A percentile compares a stretch with the other conserved stretches of the same genome.
These are phyloP conservation scores for Fusarium avenaceum DNA, from an alignment of 2,329 filamentous ascomycete species.

Conservation along the genomic window DNA sequence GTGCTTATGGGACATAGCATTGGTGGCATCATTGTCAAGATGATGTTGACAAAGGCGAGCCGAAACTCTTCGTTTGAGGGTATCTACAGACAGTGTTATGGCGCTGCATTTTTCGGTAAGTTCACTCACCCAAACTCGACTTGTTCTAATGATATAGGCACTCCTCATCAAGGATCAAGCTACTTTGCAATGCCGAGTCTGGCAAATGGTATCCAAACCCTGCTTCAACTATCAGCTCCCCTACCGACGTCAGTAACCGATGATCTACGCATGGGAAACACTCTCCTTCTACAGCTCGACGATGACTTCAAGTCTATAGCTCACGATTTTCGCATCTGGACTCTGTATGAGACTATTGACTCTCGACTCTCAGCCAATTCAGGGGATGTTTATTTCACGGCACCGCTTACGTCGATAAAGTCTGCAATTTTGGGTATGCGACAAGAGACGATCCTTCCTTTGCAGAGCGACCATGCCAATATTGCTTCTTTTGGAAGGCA, in stretches of 20 bases:
- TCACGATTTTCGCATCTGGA: constrained; percentile 72
- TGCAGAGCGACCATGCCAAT: constrained; percentile 68
- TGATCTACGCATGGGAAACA: constrained; percentile 65
- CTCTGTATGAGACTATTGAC: constrained; percentile 73
- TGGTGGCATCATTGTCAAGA: constrained; percentile 71
- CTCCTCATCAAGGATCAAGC: constrained; percentile 73
- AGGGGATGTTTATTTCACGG: constrained; percentile 68
- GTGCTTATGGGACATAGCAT: constrained; percentile 73
- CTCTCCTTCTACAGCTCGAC: constrained; percentile 63
- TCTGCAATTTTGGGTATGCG: constrained; percentile 66
- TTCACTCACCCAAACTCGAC: background rate
- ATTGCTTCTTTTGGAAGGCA: constrained; percentile 67
- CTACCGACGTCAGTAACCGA: constrained; percentile 65
- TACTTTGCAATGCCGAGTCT: constrained; percentile 71
- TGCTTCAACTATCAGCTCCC: constrained; percentile 65
- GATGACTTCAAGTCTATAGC: constrained; percentile 69
- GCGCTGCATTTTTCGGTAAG: constrained; percentile 71
- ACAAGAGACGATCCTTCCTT: constrained; percentile 65
- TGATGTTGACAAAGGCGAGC: constrained; percentile 65
- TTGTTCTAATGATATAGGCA: constrained; percentile 55
- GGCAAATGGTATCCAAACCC: constrained; percentile 64
- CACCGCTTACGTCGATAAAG: constrained; percentile 70
- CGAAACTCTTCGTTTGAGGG: constrained; percentile 55
- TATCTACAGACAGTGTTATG: constrained; percentile 69
- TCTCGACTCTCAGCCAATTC: constrained; percentile 64